Evolutionary conservation across 2,329 filamentous ascomycete genomes (phyloP).

Genomic region (Sphaerostilbella broomeana): DNA sequence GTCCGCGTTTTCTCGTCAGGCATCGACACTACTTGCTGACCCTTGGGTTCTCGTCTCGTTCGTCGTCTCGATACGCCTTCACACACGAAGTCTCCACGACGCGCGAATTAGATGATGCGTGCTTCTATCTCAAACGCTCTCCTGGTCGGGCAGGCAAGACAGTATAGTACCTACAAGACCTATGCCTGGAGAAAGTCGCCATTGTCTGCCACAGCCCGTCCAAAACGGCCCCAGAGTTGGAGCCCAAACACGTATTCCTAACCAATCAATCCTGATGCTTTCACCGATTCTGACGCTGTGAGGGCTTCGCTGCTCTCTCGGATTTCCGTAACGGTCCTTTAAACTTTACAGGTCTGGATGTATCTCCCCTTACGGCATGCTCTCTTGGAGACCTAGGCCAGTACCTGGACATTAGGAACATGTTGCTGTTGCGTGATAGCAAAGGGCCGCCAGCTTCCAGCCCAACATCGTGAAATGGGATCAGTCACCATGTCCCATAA

Average conservation of each 20-base stretch:
- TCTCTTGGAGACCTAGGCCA: constrained; percentile 3
- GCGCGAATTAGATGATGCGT: background rate
- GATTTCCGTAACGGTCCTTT: constrained; percentile 4
- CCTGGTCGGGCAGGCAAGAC: constrained; percentile 6
- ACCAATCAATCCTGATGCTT: constrained; percentile 3
- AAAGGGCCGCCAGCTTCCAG: constrained; percentile 3
- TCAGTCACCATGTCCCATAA: constrained; percentile 1
- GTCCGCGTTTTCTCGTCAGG: constrained; percentile 13
- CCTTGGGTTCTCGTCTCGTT: constrained; percentile 2
- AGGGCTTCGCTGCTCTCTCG: constrained; percentile 4
- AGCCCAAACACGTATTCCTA: constrained; percentile 1
- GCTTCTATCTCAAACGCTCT: constrained; percentile 1
- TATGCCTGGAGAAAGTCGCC: constrained; percentile 5
- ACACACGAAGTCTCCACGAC: constrained; percentile 9
- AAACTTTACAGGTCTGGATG: background rate
- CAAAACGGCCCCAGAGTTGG: constrained; percentile 8
- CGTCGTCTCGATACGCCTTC: constrained; percentile 4
- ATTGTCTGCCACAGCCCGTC: constrained; percentile 6
- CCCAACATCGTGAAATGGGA: constrained; percentile 3
- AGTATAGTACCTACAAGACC: constrained; percentile 7
- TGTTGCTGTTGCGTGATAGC: constrained; percentile 1
- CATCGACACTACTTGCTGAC: constrained; percentile 15
- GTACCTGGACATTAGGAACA: constrained; percentile 3
- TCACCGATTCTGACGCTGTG: constrained; percentile 9
- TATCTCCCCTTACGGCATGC: constrained; percentile 3